Evolutionary conservation across 169 alveolate species (phyloP), one percentile per base, ranked within the genome.

Genomic region (Cryptosporidium andersoni): DNA sequence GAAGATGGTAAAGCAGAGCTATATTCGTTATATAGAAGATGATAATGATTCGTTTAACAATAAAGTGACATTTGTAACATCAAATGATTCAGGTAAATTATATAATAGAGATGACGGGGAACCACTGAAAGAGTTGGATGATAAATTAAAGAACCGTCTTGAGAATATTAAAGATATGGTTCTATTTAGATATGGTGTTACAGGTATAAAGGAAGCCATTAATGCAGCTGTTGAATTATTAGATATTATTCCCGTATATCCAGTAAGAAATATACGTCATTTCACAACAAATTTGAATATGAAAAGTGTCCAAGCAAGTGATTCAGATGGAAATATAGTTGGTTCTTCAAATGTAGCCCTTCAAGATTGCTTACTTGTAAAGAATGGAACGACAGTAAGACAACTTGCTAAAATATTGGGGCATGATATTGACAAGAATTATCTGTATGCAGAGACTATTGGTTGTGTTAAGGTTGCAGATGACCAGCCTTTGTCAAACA

Each of bases 401-500:
- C 88, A 74, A 8, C 52, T 91, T 36, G 89, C 91, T 25, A 58
- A 64, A 51, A 65, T 81, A 49, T 82, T 91, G 52, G 90, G 68
- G 43, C 51, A 63, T 45, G 93, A 90, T 14, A 64, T 85, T 25
- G 91, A 82, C 37, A 62, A 89, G 40, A 80, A 88, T 51, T 55
- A 90, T 40, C 25, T 80, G 64, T 81, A 82, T 48, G 91, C 90
- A 11, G 92, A 90, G 60, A 88, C 92, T 51, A 80, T 81, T 1
- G 92, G 91, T n/a, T 93, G 94, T 49, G 64, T 92, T 63, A 88
- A 91, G 37, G 12, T 91, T 51, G 62, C 90, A 3, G 94, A 88
- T 64, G 67, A 89, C 52, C 92, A 91, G 64, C 68, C 66, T 55
- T 64, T 91, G 36, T 82, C 93, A 0, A 80, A 56, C 5, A 89